These are phyloP conservation scores for Plasmopara viticola DNA, from an alignment of 352 stramenopile species.

Conservation along the genomic window DNA sequence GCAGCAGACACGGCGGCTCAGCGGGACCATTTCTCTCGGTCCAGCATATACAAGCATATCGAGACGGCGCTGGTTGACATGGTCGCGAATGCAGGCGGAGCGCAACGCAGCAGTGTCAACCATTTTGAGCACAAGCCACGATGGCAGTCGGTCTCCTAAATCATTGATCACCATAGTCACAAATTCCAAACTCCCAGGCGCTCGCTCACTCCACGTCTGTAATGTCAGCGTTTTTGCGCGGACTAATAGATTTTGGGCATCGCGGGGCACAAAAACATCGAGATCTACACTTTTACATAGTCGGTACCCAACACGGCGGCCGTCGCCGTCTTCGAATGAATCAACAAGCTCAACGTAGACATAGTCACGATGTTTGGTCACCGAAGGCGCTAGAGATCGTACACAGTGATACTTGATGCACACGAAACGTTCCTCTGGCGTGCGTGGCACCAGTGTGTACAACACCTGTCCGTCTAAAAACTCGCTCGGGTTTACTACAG, in stretches of 20 bases:
- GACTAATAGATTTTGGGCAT: slow-evolving; percentile 54
- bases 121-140: slow-evolving; percentile 81
- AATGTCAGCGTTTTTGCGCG: slow-evolving; percentile 69
- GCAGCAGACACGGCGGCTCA: slow-evolving; percentile 66
- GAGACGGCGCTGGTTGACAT: slow-evolving; percentile 69
- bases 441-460: slow-evolving; percentile 62
- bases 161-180: slow-evolving; percentile 82
- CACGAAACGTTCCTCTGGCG: slow-evolving; percentile 55
- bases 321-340: slow-evolving; percentile 60
- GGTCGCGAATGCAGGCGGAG: slow-evolving; percentile 65
- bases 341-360: slow-evolving; percentile 81
- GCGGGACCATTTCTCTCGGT: slow-evolving; percentile 62
- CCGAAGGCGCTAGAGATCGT: slow-evolving; percentile 62
- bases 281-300: slow-evolving; percentile 73
- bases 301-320: slow-evolving; percentile 58
- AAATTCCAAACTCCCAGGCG: slow-evolving; percentile 56
- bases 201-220: slow-evolving; percentile 61
- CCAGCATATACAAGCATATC: slow-evolving; percentile 63
- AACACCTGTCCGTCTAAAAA: slow-evolving; percentile 77
- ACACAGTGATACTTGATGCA: slow-evolving; percentile 81
- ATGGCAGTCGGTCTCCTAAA: slow-evolving; percentile 59
- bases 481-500: slow-evolving; percentile 54
- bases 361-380: slow-evolving; percentile 75
- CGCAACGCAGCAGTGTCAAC: slow-evolving; percentile 70
- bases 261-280: slow-evolving; percentile 35